phyloP scores from a whole-genome alignment of 495 filamentous ascomycete genomes.

The Penicillium subrubescens region DNA sequence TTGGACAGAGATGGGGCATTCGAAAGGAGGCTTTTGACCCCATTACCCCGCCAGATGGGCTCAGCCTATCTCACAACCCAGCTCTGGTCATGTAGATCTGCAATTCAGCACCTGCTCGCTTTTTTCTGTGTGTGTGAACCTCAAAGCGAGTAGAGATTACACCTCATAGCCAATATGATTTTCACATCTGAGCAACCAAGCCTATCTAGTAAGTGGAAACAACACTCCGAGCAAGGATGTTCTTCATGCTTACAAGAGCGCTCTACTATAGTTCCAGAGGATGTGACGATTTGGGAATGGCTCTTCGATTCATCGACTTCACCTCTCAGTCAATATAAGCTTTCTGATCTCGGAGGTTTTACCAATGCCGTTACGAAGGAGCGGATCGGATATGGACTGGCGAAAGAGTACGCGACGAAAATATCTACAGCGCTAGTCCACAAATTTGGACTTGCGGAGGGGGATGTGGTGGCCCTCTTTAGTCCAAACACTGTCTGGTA shows the following conservation, averaged over 20 bases:
- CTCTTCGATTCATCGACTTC: conserved; percentile 57
- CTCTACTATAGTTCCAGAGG: conserved; percentile 45
- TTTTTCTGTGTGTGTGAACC: background rate
- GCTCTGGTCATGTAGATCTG: background rate
- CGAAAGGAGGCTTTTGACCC: background rate
- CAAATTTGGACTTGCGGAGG: conserved; percentile 48
- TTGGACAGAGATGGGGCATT: background rate
- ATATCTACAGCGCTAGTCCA: conserved; percentile 59
- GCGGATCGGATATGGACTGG: conserved; percentile 52
- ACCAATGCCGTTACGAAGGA: conserved; percentile 58
- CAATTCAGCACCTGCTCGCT: background rate
- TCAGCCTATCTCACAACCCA: background rate
- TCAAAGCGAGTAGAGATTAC: background rate
- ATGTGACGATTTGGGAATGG: conserved; percentile 61
- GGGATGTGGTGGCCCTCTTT: conserved; percentile 57
- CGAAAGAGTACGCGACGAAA: conserved; percentile 53
- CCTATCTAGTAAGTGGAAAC: conserved; percentile 4
- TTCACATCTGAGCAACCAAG: conserved; percentile 9
- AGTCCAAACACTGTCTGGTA: conserved; percentile 63
- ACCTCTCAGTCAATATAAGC: conserved; percentile 35
- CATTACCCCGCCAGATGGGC: background rate
- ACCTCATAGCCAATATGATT: background rate
- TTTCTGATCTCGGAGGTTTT: conserved; percentile 50
- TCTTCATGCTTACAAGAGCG: background rate
- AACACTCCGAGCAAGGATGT: background rate